Percentiles rank a stretch among this genome's conserved stretches.
Conservation (phyloP, 352 stramenopile genomes). For the Phytophthora foliorum region DNA sequence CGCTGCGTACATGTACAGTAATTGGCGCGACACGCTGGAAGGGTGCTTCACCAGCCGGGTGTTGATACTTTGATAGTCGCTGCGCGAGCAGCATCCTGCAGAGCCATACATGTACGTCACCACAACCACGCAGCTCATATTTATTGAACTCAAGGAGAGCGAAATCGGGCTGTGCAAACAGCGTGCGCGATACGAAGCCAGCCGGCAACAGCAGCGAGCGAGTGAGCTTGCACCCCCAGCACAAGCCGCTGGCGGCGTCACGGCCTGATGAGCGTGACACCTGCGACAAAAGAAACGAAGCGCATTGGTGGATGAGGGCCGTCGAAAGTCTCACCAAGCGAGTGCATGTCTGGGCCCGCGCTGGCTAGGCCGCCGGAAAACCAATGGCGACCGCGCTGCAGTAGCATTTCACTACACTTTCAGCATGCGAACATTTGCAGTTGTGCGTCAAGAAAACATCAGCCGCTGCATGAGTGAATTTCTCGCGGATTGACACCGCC, state of each 20-base stretch:
- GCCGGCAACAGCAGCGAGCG: neutral
- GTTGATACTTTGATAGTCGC: constrained; percentile 26
- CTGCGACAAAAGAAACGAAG: constrained; percentile 26
- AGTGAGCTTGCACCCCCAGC: constrained; percentile 3
- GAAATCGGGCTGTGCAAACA: constrained; percentile 29
- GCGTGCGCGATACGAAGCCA: neutral
- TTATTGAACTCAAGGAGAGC: constrained; percentile 35
- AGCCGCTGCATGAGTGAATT: neutral
- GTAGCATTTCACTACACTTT: no score
- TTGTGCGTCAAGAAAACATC: constrained; percentile 4
- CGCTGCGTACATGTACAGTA: constrained; percentile 3
- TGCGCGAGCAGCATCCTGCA: no score
- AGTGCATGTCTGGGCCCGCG: constrained; percentile 22
- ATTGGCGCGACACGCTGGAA: constrained; percentile 26
- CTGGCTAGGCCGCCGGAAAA: constrained; percentile 20
- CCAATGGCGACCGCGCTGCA: constrained; percentile 13
- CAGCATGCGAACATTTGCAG: no score
- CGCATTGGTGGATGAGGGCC: constrained; percentile 27
- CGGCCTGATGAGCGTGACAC: neutral
- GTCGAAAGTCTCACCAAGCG: neutral
- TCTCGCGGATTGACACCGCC: constrained; percentile 4
- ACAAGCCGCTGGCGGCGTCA: neutral
- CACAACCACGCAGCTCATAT: constrained; percentile 22
- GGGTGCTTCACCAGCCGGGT: no score
- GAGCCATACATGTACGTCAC: no score